Evolutionary conservation across 768 basidiomycete species (phyloP).

Genomic region (Lactifluus subvellereus): DNA sequence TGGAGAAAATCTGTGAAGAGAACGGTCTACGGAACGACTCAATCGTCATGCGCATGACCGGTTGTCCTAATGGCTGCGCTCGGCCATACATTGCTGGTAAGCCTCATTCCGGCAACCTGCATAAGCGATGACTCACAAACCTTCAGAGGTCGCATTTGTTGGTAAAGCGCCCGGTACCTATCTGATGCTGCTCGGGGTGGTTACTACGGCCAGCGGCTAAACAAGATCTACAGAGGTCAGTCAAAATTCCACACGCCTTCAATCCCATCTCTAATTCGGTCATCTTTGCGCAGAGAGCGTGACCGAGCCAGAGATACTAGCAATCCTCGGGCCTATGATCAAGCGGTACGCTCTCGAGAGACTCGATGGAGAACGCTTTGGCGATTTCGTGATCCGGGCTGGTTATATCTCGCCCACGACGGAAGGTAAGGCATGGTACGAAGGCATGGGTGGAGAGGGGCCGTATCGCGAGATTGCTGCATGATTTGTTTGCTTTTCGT

Average conservation of each 20-base stretch:
- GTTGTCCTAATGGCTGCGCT: slow-evolving; percentile 92
- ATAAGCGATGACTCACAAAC: background rate
- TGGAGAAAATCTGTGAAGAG: slow-evolving; percentile 94
- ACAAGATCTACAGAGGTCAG: slow-evolving; percentile 89
- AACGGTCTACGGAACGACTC: slow-evolving; percentile 89
- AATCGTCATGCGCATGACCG: slow-evolving; percentile 99
- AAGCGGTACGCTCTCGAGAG: slow-evolving; percentile 87
- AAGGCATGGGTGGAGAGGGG: slow-evolving; percentile 78
- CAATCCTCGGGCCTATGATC: slow-evolving; percentile 90
- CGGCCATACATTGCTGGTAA: slow-evolving; percentile 85
- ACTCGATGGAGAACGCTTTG: slow-evolving; percentile 83
- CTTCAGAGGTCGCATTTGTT: slow-evolving; percentile 85
- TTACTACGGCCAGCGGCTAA: slow-evolving; percentile 88
- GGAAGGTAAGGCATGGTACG: slow-evolving; percentile 83
- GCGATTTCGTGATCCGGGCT: slow-evolving; percentile 89
- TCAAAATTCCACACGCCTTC: background rate
- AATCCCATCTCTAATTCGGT: slow-evolving; percentile 12
- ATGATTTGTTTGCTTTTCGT: background rate
- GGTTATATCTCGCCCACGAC: slow-evolving; percentile 87
- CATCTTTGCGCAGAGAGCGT: slow-evolving; percentile 57
- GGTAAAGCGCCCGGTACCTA: slow-evolving; percentile 94
- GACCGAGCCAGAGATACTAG: slow-evolving; percentile 86
- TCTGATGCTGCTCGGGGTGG: slow-evolving; percentile 95
- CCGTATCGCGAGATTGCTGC: slow-evolving; percentile 37
- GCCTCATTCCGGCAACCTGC: slow-evolving; percentile 22